Evolutionary conservation across 1,139 yeast species (phyloP).

Genomic region (Sugiyamaella castrensis): DNA sequence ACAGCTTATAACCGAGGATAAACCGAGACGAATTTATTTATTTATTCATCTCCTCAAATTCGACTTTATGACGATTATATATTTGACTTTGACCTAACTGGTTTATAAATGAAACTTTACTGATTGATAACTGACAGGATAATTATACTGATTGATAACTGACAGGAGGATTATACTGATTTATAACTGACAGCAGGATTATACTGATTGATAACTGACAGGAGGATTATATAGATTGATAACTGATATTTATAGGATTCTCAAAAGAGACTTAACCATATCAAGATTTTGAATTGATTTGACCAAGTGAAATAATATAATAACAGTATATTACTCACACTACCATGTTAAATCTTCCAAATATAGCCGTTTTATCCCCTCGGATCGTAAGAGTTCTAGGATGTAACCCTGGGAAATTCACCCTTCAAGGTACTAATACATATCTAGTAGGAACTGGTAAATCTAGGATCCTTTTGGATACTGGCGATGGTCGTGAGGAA

Average conservation of each 20-base stretch:
- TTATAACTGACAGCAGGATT: too few species aligned
- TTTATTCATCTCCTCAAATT: too few species aligned
- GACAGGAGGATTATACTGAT: background rate
- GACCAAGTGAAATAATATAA: background rate
- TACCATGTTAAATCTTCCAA: conserved; percentile 22
- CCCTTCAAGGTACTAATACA: conserved; percentile 44
- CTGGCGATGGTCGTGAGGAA: conserved; percentile 39
- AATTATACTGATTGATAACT: too few species aligned
- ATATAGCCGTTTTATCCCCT: conserved; percentile 38
- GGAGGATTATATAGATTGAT: background rate
- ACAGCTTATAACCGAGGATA: too few species aligned
- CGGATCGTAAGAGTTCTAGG: conserved; percentile 40
- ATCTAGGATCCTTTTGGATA: conserved; percentile 37
- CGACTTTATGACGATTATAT: too few species aligned
- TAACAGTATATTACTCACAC: background rate
- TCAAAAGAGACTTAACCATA: background rate
- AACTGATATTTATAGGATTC: background rate
- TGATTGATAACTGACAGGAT: too few species aligned
- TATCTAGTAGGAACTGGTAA: conserved; percentile 39
- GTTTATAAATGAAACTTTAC: too few species aligned
- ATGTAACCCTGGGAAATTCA: conserved; percentile 40
- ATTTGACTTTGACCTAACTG: too few species aligned
- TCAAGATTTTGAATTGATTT: background rate
- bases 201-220: too few species aligned
- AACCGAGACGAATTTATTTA: too few species aligned